These are phyloP conservation scores for Diutina sp. DNA, from an alignment of 1,139 yeast species.

Conservation along the genomic window DNA sequence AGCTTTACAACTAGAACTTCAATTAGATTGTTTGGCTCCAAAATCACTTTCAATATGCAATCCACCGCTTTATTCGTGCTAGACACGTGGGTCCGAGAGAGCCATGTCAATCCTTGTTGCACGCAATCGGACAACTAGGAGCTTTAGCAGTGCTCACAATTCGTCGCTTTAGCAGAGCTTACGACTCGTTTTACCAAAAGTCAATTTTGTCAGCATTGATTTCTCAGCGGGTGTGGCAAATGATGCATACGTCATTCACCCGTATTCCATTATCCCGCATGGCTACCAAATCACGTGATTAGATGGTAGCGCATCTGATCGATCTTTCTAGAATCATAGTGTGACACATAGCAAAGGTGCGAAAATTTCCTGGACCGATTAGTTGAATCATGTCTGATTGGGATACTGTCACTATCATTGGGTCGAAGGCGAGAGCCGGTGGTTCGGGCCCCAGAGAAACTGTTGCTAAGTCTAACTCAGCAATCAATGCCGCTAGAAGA, in stretches of 20 bases:
- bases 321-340: not conserved
- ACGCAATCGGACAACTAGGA: too few relatives aligned
- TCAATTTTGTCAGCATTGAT: too few relatives aligned
- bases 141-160: too few relatives aligned
- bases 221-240: not conserved
- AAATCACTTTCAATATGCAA: too few relatives aligned
- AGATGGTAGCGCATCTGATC: not conserved
- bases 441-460: constrained; percentile 80
- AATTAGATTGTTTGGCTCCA: too few relatives aligned
- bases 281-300: not conserved
- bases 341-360: not conserved
- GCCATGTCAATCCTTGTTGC: too few relatives aligned
- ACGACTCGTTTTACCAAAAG: too few relatives aligned
- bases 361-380: not conserved
- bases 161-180: too few relatives aligned
- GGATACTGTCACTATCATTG: constrained; percentile 84
- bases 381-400: constrained; percentile 21
- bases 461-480: constrained; percentile 68
- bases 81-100: not conserved
- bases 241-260: not conserved
- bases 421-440: constrained; percentile 78
- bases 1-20: too few relatives aligned
- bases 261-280: not conserved
- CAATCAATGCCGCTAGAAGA: constrained; percentile 89
- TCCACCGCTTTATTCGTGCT: not conserved